A percentile compares a stretch with the other conserved stretches of the same genome.
These are phyloP conservation scores for Chalciporus chontae DNA, from an alignment of 768 basidiomycete species.

Conservation along the genomic window DNA sequence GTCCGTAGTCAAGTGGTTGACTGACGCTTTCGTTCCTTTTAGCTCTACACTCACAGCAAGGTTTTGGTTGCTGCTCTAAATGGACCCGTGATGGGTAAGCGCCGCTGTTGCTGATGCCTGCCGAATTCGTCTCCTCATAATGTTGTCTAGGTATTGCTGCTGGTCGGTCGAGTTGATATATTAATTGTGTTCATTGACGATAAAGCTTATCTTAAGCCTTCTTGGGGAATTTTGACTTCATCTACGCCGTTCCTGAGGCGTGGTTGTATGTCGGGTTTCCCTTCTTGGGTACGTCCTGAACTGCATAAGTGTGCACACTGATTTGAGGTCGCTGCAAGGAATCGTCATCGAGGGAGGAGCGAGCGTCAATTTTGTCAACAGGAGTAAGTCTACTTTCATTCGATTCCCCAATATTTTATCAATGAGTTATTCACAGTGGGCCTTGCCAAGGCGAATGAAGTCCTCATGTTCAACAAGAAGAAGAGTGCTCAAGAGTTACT, in stretches of 20 bases:
- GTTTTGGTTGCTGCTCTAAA: constrained; percentile 69
- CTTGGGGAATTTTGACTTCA: constrained; percentile 73
- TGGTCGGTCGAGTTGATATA: constrained; percentile 32
- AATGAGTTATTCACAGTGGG: constrained; percentile 48
- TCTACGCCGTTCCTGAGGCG: constrained; percentile 57
- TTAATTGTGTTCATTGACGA: background rate
- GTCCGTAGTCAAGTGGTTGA: background rate
- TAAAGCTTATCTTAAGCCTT: constrained; percentile 40
- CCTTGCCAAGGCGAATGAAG: constrained; percentile 65
- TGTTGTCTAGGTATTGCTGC: constrained; percentile 55
- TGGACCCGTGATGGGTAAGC: constrained; percentile 69
- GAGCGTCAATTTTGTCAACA: constrained; percentile 64
- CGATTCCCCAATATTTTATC: background rate
- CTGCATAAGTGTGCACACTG: background rate
- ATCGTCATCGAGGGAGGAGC: constrained; percentile 67
- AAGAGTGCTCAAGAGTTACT: constrained; percentile 55
- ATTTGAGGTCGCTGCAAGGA: constrained; percentile 35
- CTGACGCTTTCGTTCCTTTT: background rate
- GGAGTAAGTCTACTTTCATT: constrained; percentile 41
- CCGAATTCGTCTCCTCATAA: constrained; percentile 4
- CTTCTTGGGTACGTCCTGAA: constrained; percentile 44
- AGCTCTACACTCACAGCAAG: constrained; percentile 71
- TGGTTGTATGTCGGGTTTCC: constrained; percentile 70
- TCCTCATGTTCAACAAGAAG: constrained; percentile 67
- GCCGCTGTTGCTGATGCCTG: background rate